These are phyloP conservation scores for Leccinum olivaceopallidum DNA, from an alignment of 768 basidiomycete species.

Conservation along the genomic window DNA sequence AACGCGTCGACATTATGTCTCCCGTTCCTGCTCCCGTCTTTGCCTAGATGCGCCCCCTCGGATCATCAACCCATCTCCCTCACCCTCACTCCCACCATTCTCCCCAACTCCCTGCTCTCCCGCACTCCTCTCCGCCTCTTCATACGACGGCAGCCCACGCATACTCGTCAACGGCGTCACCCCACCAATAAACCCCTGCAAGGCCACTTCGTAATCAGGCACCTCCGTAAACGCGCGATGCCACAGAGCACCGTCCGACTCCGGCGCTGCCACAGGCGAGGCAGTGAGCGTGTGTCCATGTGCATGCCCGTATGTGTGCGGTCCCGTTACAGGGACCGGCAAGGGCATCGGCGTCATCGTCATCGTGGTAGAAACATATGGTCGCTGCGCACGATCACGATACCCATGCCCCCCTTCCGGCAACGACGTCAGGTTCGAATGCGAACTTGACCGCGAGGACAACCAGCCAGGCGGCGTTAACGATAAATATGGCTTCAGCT, in stretches of 20 bases:
- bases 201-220: constrained; percentile 83
- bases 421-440: constrained; percentile 30
- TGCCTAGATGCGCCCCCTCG: neutral
- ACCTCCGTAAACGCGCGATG: constrained; percentile 73
- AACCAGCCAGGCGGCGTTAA: constrained; percentile 46
- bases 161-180: constrained; percentile 81
- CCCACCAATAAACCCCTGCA: constrained; percentile 87
- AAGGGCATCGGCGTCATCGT: neutral
- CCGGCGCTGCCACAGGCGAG: constrained; percentile 12
- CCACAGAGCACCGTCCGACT: constrained; percentile 40
- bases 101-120: neutral
- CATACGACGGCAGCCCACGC: constrained; percentile 83
- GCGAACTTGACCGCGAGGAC: constrained; percentile 37
- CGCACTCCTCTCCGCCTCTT: constrained; percentile 50
- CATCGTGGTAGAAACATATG: neutral
- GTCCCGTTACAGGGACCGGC: neutral
- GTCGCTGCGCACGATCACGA: neutral
- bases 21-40: neutral
- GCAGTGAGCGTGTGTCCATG: constrained; percentile 6
- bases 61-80: constrained; percentile 18
- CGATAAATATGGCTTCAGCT: constrained; percentile 61
- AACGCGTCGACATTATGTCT: neutral
- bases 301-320: neutral
- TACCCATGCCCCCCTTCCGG: neutral
- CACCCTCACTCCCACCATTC: neutral